A percentile compares a stretch with the other conserved stretches of the same genome.
phyloP scores from a whole-genome alignment of 306 rosid genomes.

The Lathyrus sativus region DNA sequence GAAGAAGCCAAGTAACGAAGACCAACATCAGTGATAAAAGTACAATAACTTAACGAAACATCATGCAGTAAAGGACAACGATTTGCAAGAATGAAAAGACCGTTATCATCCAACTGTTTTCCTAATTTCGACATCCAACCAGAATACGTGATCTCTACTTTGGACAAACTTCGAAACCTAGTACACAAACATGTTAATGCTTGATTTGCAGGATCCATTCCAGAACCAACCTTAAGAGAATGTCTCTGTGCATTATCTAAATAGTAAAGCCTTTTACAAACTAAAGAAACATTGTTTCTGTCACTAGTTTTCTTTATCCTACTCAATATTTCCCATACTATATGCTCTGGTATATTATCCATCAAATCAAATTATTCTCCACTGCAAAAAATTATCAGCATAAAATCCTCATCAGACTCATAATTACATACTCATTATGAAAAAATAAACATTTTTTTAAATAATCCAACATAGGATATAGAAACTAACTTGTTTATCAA shows the following conservation, averaged over 20 bases:
- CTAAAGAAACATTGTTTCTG: slow-evolving; percentile 61
- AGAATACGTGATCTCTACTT: slow-evolving; percentile 71
- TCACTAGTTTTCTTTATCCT: slow-evolving; percentile 63
- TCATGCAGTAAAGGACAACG: slow-evolving; percentile 58
- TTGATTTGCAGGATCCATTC: slow-evolving; percentile 85
- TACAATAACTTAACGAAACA: slow-evolving; percentile 80
- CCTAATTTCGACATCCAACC: slow-evolving; percentile 97
- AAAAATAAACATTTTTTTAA: background rate
- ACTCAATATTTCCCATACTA: slow-evolving; percentile 80
- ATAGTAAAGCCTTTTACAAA: slow-evolving; percentile 56
- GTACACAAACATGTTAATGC: slow-evolving; percentile 67
- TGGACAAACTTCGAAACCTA: slow-evolving; percentile 65
- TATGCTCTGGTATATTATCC: slow-evolving; percentile 76
- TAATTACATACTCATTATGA: background rate
- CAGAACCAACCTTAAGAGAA: slow-evolving; percentile 74
- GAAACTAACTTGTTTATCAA: background rate
- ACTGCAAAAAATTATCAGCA: background rate
- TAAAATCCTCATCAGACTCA: slow-evolving; percentile 21
- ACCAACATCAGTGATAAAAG: slow-evolving; percentile 80
- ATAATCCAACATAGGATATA: slow-evolving; percentile 4
- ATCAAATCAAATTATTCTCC: slow-evolving; percentile 39
- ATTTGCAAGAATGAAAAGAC: slow-evolving; percentile 65
- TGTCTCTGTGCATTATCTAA: slow-evolving; percentile 73
- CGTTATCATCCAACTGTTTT: slow-evolving; percentile 83
- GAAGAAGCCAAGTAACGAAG: slow-evolving; percentile 68